Base-by-base conservation (phyloP, 768 basidiomycete species). In the Podaxis sp. region DNA sequence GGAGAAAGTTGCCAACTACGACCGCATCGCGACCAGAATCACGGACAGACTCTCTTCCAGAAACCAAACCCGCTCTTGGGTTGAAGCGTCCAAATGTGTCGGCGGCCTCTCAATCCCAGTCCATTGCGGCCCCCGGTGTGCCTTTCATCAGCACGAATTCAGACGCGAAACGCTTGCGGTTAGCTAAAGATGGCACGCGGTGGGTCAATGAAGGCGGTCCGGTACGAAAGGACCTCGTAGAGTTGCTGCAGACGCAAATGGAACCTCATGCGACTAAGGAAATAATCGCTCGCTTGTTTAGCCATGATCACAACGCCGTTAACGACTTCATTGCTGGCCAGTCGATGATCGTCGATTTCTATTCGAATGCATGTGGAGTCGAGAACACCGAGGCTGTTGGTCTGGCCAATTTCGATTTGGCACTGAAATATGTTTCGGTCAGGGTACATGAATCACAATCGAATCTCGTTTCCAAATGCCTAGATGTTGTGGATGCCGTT, bases 301-400 rank as follows among this genome's bases (percentile, higher is more conserved):
- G 96, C 70, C 92, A 91, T 64, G 97, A 97, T 68, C 97, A 98
- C 73, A 93, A 90, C 66, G 93, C 95, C 5, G 89, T 98, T 66
- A 96, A 94, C 68, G 97, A 98, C 72, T 88, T 91, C 69, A 82
- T 96, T 57, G 78, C 80, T n/a, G 96, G 91, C 5, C 74, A 98
- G 57, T 78, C 83, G 5, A 80, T 77, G 54, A 80, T 98, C 22
- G 82, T 86, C 57, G 93, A 96, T 1, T 89, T 93, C 70, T 95
- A 87, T 74, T 73, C 83, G 55, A 77, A 77, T 54, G 82, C 85
- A 17, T 78, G 79, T 22, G 84, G 82, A 19, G 84, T 86, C 33
- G 85, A 90, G 47, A 79, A 76, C 56, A 72, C 88, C 19, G 84
- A 84, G 70, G 82, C 81, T 40, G 76, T 90, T 22, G 88, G 93